A percentile compares a stretch with the other conserved stretches of the same genome.
phyloP scores from a whole-genome alignment of 2,329 filamentous ascomycete species.

The Venturiaceae sp. region DNA sequence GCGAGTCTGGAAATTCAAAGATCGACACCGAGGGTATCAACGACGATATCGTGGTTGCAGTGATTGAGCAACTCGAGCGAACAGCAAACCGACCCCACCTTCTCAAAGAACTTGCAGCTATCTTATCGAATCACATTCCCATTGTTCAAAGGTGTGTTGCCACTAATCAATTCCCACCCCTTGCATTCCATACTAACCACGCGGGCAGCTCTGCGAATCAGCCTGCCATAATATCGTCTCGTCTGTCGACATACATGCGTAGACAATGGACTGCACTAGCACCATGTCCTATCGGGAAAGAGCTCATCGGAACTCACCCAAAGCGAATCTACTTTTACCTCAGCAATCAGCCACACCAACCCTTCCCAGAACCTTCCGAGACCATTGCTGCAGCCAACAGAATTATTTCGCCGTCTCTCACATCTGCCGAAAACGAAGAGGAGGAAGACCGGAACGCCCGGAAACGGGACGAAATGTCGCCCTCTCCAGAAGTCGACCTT shows the following conservation, averaged over 20 bases:
- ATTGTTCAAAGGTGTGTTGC: constrained; percentile 81
- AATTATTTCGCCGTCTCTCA: constrained; percentile 77
- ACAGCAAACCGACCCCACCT: constrained; percentile 84
- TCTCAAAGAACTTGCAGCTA: constrained; percentile 81
- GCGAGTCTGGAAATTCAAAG: constrained; percentile 40
- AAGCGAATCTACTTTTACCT: constrained; percentile 95
- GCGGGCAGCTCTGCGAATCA: constrained; percentile 78
- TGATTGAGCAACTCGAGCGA: constrained; percentile 78
- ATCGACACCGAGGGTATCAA: constrained; percentile 78
- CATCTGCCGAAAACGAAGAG: constrained; percentile 62
- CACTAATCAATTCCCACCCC: constrained; percentile 4
- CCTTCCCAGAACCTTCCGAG: constrained; percentile 60
- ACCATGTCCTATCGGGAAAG: constrained; percentile 85
- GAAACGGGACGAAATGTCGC: constrained; percentile 60
- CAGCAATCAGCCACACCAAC: constrained; percentile 75
- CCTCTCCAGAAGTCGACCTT: constrained; percentile 87
- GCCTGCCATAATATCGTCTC: constrained; percentile 87
- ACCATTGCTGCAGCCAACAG: constrained; percentile 39
- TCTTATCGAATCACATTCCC: constrained; percentile 65
- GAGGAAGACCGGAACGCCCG: constrained; percentile 41
- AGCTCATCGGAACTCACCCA: constrained; percentile 84
- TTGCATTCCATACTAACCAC: constrained; percentile 6
- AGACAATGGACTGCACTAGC: constrained; percentile 67
- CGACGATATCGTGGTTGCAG: constrained; percentile 89
- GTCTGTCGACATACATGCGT: constrained; percentile 82